These are phyloP conservation scores for Fabrea salina DNA, from an alignment of 169 alveolate species.

Conservation along the genomic window DNA sequence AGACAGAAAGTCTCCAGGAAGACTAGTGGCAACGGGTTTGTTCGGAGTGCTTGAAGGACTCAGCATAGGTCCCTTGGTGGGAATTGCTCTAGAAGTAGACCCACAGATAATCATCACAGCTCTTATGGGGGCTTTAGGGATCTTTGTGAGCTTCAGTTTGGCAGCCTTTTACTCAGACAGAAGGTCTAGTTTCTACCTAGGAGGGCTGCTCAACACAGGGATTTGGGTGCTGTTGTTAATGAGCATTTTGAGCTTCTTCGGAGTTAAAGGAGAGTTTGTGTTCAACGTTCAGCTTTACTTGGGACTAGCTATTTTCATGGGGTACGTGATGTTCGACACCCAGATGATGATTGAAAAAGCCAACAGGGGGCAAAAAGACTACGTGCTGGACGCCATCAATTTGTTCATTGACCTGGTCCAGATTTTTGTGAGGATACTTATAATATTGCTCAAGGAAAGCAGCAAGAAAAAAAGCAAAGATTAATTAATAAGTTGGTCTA, in stretches of 20 bases:
- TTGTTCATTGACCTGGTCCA: slow-evolving; percentile 28
- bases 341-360: slow-evolving; percentile 22
- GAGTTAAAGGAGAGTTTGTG: background rate
- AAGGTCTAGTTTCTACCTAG: background rate
- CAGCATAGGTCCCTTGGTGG: background rate
- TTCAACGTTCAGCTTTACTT: slow-evolving; percentile 20
- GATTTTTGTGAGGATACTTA: slow-evolving; percentile 30
- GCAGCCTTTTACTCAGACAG: background rate
- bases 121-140: background rate
- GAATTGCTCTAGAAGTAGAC: background rate
- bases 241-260: background rate
- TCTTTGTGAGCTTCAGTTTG: slow-evolving; percentile 5
- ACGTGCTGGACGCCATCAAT: background rate
- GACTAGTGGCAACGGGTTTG: background rate
- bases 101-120: slow-evolving; percentile 5
- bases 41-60: slow-evolving; percentile 9
- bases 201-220: background rate
- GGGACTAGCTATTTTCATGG: slow-evolving; percentile 20
- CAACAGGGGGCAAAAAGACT: slow-evolving; percentile 28
- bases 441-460: background rate
- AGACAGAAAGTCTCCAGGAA: background rate
- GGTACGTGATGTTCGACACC: slow-evolving; percentile 33
- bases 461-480: background rate
- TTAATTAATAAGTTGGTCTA: background rate
- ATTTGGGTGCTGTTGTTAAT: background rate